A percentile compares a stretch with the other conserved stretches of the same genome.
Conservation (phyloP, 768 basidiomycete species). For the Psilocybe subaeruginosa region DNA sequence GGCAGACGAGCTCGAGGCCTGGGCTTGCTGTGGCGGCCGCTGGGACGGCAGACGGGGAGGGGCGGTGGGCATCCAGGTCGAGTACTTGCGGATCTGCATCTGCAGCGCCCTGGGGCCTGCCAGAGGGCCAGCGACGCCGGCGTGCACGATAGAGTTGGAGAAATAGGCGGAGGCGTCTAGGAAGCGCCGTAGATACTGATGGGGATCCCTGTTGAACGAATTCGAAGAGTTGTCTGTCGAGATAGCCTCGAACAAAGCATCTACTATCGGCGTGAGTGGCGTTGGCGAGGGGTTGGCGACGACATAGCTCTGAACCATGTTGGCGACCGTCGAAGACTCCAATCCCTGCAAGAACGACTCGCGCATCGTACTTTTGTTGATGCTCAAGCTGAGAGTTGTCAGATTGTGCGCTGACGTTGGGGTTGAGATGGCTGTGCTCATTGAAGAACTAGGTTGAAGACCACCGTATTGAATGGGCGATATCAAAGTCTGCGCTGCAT, state of each 20-base stretch:
- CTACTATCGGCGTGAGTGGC: conserved; percentile 51
- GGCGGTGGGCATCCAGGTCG: conserved; percentile 50
- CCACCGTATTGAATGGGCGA: conserved; percentile 45
- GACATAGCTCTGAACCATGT: conserved; percentile 55
- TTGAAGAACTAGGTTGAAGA: conserved; percentile 36
- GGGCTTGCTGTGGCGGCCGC: conserved; percentile 6
- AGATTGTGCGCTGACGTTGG: conserved; percentile 25
- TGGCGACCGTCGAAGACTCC: conserved; percentile 51
- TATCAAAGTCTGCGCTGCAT: conserved; percentile 31
- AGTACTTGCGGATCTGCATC: conserved; percentile 58
- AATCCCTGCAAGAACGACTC: conserved; percentile 51
- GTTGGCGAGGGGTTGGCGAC: conserved; percentile 51
- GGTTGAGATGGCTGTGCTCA: conserved; percentile 25
- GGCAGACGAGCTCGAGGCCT: conserved; percentile 3
- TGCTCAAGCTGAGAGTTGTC: conserved; percentile 24
- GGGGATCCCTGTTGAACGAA: conserved; percentile 38
- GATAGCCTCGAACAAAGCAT: conserved; percentile 58
- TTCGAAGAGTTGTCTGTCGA: conserved; percentile 36
- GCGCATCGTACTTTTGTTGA: conserved; percentile 40
- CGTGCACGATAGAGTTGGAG: conserved; percentile 49
- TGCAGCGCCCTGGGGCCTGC: conserved; percentile 62
- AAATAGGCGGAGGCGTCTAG: conserved; percentile 56
- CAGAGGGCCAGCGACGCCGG: conserved; percentile 55
- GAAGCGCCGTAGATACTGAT: conserved; percentile 50
- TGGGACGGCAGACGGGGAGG: conserved; percentile 16